Evolutionary conservation across 768 basidiomycete genomes (phyloP).

Genomic region (Leccinum arenicola): DNA sequence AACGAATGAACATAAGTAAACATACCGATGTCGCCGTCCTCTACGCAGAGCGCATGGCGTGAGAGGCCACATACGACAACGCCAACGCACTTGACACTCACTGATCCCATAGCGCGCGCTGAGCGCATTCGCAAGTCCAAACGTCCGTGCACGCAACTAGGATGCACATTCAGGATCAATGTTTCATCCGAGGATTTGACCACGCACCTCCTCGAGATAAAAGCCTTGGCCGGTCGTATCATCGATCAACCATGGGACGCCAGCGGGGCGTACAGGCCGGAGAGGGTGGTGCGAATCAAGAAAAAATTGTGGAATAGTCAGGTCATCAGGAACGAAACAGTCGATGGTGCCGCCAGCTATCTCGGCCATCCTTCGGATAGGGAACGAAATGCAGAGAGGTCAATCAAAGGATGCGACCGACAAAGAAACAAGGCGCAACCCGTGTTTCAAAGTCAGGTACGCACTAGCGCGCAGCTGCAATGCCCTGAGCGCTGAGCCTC

Average conservation of each 20-base stretch:
- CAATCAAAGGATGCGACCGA: no score
- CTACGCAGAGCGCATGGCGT: conserved; percentile 28
- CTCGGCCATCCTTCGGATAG: conserved; percentile 14
- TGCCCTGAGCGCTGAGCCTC: no score
- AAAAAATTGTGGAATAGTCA: conserved; percentile 66
- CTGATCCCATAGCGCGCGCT: conserved; percentile 47
- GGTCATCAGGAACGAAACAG: conserved; percentile 54
- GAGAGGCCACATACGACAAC: not conserved
- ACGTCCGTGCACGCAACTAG: conserved; percentile 44
- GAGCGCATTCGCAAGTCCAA: conserved; percentile 52
- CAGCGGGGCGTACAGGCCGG: conserved; percentile 43
- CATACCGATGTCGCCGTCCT: conserved; percentile 51
- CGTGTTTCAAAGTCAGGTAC: no score
- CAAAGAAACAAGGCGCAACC: no score
- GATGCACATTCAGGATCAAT: not conserved
- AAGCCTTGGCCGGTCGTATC: conserved; percentile 48
- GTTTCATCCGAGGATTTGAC: not conserved
- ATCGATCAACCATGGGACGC: conserved; percentile 59
- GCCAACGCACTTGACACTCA: conserved; percentile 25
- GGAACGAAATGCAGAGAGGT: not conserved
- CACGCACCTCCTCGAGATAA: conserved; percentile 46
- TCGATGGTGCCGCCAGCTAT: conserved; percentile 28
- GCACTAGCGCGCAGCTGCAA: no score
- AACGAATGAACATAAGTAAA: conserved; percentile 1
- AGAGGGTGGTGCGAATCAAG: conserved; percentile 44